Base-by-base conservation (phyloP, 179 eudicot genomes). In the Beta lomatogona region DNA sequence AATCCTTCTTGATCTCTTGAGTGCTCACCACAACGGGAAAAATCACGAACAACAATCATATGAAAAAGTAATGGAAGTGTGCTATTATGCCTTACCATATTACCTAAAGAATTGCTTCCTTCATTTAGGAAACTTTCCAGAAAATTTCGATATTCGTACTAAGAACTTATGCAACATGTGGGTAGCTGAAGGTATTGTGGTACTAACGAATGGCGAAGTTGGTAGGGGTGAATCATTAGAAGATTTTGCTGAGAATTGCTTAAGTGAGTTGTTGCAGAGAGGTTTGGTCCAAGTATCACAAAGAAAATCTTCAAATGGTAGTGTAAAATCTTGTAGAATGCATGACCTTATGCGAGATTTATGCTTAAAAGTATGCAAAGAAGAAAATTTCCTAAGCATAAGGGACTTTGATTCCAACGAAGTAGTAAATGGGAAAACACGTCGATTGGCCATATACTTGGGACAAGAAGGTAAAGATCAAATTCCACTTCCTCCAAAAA, bases 41-140 rank as follows among this genome's bases (percentile, higher is more conserved):
- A 5, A 82, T 71, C 64, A 75, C 41, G 78, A 82, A 2, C 80
- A 25, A 25, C 28, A 72, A 53, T 72, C 82, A n/a, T 81, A 82
- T 28, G 58, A 75, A 19, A 75, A 84, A 13, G 82, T 86, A 3
- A 36, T 87, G 6, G 80, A 83, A 52, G 41, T 84, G 25, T 87
- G 90, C 78, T 89, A 87, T 60, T 55, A 87, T 52, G 76, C 68
- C 28, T 79, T 89, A 66, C 91, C 91, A 28, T 84, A 78, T 73
- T 83, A 86, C 53, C 73, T 89, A 18, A 89, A 86, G 82, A 84
- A 80, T 28, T 86, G 90, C 77, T 89, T 86, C 57, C 86, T 87
- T 12, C 84, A 84, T 59, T 25, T 89, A 54, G 88, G 86, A 2
- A 79, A 67, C 72, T 89, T 86, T 59, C 86, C 88, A 0, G 83